Percentiles rank a stretch among this genome's conserved stretches.
These are phyloP conservation scores for Mycena belliarum DNA, from an alignment of 768 basidiomycete genomes.

Conservation along the genomic window DNA sequence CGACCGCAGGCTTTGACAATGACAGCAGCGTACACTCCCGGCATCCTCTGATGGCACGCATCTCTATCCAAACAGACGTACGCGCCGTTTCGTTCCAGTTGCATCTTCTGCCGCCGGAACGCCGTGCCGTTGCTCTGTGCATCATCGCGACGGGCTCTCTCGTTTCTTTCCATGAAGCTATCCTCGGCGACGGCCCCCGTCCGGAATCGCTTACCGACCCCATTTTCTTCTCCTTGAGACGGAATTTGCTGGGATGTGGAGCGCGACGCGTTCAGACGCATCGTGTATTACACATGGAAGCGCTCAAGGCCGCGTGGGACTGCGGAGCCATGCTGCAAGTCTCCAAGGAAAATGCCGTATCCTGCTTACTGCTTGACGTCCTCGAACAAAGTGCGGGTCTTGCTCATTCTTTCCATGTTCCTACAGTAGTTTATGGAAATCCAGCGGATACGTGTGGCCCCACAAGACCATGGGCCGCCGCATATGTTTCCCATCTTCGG, in stretches of 20 bases:
- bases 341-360: slow-evolving; percentile 11
- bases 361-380: slow-evolving; percentile 11
- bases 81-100: background rate
- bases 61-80: background rate
- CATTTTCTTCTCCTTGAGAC: slow-evolving; percentile 1
- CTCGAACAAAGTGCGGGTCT: slow-evolving; percentile 15
- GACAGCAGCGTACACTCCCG: background rate
- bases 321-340: slow-evolving; percentile 4
- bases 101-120: slow-evolving; percentile 3
- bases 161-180: slow-evolving; percentile 1
- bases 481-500: background rate
- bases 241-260: background rate
- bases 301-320: slow-evolving; percentile 12
- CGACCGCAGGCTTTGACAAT: no score
- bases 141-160: slow-evolving; percentile 7
- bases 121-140: slow-evolving; percentile 14
- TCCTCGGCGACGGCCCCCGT: slow-evolving; percentile 8
- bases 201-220: slow-evolving; percentile 3
- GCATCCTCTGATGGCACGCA: background rate
- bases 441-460: background rate
- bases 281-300: background rate
- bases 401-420: no score
- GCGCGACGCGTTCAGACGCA: background rate
- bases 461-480: background rate
- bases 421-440: no score